phyloP scores from a whole-genome alignment of 257 asterid species.

The Solanum tarapatanum region DNA sequence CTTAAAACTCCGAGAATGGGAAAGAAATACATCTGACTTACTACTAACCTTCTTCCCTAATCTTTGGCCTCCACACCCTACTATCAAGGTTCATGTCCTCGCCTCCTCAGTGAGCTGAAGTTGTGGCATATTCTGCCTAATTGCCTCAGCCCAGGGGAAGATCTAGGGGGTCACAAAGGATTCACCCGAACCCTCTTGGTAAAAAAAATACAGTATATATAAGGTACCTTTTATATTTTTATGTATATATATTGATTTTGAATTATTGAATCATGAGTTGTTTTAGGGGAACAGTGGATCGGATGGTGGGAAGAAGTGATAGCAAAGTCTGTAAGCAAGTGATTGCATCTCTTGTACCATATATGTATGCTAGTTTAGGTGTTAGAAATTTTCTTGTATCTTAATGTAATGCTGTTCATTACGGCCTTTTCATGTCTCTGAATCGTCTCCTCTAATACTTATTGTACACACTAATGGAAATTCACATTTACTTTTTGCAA shows the following conservation, averaged over 20 bases:
- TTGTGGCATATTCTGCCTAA: background rate
- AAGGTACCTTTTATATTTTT: background rate
- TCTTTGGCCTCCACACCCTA: background rate
- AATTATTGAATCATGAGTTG: conserved; percentile 34
- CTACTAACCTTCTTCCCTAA: background rate
- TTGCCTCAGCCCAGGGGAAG: background rate
- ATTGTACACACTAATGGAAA: background rate
- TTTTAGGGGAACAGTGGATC: conserved; percentile 35
- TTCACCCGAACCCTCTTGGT: background rate
- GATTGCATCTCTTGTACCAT: conserved; percentile 20
- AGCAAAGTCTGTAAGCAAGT: background rate
- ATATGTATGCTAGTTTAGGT: conserved; percentile 15
- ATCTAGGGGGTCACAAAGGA: background rate
- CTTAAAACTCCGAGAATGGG: background rate
- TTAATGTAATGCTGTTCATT: background rate
- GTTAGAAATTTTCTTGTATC: conserved; percentile 5
- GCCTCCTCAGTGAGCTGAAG: background rate
- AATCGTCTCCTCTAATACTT: background rate
- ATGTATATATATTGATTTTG: background rate
- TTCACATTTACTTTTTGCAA: background rate
- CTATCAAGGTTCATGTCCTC: background rate
- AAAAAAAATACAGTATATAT: too few species aligned
- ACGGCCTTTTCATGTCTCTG: background rate
- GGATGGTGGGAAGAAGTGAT: conserved; percentile 53
- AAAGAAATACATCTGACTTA: background rate